Base-by-base conservation (phyloP, 1,284 basidiomycete genomes). In the Naganishia albida region DNA sequence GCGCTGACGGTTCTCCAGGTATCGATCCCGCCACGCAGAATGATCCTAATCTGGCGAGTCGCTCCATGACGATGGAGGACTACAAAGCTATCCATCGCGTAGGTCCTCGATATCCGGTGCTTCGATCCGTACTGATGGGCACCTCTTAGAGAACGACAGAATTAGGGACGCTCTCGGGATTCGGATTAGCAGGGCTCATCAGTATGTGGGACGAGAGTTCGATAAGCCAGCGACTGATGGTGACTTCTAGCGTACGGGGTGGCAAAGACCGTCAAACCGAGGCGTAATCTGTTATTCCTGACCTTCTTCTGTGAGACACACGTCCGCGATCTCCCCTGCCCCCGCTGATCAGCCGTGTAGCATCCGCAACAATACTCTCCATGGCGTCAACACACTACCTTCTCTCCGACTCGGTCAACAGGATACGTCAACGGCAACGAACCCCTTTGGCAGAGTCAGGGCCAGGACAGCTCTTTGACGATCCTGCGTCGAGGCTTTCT, bases 241-340 rank as follows among this genome's bases (percentile, higher is more conserved):
- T 38, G 34, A n/a, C 43, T 15, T 26, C 10, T 20, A 65, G 63
- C 64, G 7, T 62, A 46, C 25, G 57, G 48, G 2, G 57, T 62
- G 8, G 51, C 56, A 40, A 60, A 54, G 38, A 15, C 52, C 23
- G 28, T 66, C n/a, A 56, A 51, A 26, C 64, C 64, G 16, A 42
- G 59, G 4, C 51, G 60, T 4, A 66, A 66, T 23, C 51, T 60
- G n/a, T 40, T 66, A 38, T 66, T 62, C 52, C 46, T 66, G 25
- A 62, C 65, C 12, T 66, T 66, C 20, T 56, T 66, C 49, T 56
- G 59, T 63, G 50, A 23, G 64, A 43, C 7, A 13, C 25, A 2
- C 25, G 15, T 20, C 53, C 12, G 2, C 16, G 38, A 13, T 25
- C 13, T 0, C 12, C 15, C 38, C 3, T 4, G 25, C 13, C 20